These are phyloP conservation scores for Nectriaceae sp. DNA, from an alignment of 2,329 filamentous ascomycete genomes.

Conservation along the genomic window DNA sequence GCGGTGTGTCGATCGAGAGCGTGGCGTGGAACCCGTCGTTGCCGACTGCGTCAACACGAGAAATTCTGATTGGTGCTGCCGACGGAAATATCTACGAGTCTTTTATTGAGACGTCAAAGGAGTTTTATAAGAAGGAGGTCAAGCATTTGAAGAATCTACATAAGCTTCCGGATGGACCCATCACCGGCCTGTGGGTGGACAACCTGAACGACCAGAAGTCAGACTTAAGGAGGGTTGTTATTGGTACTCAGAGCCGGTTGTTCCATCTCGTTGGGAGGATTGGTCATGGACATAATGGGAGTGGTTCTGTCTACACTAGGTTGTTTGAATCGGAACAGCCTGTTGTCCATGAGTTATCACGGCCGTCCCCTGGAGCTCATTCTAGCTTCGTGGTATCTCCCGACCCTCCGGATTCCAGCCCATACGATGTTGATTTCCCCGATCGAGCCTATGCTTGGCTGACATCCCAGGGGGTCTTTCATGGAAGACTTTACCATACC, in stretches of 20 bases:
- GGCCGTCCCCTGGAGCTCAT: constrained; percentile 53
- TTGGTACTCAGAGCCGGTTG: constrained; percentile 76
- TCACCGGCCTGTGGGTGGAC: constrained; percentile 87
- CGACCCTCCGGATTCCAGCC: constrained; percentile 59
- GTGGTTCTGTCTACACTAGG: constrained; percentile 80
- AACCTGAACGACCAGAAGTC: constrained; percentile 63
- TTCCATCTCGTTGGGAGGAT: constrained; percentile 81
- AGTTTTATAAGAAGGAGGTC: constrained; percentile 95
- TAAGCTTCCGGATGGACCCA: constrained; percentile 77
- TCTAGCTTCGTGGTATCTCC: constrained; percentile 77
- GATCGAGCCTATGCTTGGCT: constrained; percentile 90
- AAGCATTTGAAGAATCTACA: constrained; percentile 86
- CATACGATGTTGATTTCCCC: constrained; percentile 59
- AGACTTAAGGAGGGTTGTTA: constrained; percentile 75
- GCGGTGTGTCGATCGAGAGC: constrained; percentile 84
- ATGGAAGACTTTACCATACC: constrained; percentile 73
- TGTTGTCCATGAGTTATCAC: constrained; percentile 70
- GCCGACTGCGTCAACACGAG: constrained; percentile 89
- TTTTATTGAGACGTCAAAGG: constrained; percentile 90
- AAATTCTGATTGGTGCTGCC: constrained; percentile 89
- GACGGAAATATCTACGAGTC: constrained; percentile 95
- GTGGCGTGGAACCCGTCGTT: constrained; percentile 94
- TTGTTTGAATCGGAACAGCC: constrained; percentile 88
- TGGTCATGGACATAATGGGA: constrained; percentile 75
- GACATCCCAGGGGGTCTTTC: constrained; percentile 80